Conservation (phyloP, 2,329 filamentous ascomycete genomes). For the Beauveria sp. region DNA sequence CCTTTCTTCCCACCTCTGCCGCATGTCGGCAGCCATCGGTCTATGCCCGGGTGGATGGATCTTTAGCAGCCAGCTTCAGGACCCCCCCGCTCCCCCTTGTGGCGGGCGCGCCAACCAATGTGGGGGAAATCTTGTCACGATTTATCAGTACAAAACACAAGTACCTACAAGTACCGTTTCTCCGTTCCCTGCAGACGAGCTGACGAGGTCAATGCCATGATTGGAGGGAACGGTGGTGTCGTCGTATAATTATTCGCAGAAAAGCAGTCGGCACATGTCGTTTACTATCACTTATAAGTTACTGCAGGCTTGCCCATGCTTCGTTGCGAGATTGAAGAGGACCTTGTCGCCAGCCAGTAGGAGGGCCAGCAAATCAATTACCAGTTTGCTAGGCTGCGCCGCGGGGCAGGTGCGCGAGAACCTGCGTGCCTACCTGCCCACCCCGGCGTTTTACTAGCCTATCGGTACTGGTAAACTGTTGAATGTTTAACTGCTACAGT, state of each 20-base stretch:
- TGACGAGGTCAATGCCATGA: background rate
- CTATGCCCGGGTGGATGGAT: slow-evolving; percentile 8
- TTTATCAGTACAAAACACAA: no score
- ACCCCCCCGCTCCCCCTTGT: background rate
- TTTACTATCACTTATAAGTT: no score
- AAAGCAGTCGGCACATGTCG: background rate
- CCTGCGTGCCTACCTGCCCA: no score
- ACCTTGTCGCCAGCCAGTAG: background rate
- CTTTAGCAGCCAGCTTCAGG: background rate
- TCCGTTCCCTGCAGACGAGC: background rate
- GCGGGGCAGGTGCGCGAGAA: no score
- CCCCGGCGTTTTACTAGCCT: no score
- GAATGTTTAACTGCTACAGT: no score
- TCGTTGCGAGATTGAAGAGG: background rate
- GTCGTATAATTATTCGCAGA: background rate
- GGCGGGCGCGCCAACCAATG: background rate
- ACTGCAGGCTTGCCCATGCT: background rate
- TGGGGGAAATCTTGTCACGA: background rate
- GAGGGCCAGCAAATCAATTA: background rate
- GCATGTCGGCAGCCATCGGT: slow-evolving; percentile 7
- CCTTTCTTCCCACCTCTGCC: background rate
- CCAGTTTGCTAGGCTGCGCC: background rate
- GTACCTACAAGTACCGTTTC: background rate
- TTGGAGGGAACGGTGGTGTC: background rate
- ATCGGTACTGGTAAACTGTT: no score